Evolutionary conservation across 108 stramenopile species (phyloP).

Genomic region (Ochromonas danica): DNA sequence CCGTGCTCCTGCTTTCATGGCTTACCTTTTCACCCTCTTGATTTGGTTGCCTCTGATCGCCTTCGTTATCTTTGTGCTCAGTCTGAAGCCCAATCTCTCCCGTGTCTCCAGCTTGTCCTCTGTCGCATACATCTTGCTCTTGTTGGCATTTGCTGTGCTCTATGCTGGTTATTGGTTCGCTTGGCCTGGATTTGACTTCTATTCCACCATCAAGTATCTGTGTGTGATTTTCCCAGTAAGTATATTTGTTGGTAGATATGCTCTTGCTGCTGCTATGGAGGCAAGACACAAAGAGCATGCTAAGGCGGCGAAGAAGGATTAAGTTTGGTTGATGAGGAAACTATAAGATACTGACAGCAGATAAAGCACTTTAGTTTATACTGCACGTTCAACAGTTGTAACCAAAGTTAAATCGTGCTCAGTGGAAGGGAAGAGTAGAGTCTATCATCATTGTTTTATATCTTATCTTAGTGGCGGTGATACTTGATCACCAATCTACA

Average conservation of each 20-base stretch:
- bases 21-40: background rate
- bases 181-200: background rate
- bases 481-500: no score
- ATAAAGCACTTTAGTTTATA: no score
- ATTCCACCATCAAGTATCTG: conserved; percentile 30
- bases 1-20: background rate
- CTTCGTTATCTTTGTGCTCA: background rate
- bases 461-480: no score
- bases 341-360: no score
- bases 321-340: no score
- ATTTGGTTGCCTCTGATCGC: background rate
- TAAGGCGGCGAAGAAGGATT: no score
- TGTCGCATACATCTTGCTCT: background rate
- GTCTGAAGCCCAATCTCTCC: background rate
- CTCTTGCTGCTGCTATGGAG: background rate
- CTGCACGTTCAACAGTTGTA: no score
- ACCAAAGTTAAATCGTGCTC: no score
- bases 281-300: background rate
- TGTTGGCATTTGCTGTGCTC: background rate
- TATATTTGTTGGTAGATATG: conserved; percentile 3
- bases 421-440: no score
- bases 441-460: no score
- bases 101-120: background rate
- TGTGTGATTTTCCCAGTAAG: conserved; percentile 24
- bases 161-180: conserved; percentile 30